These are phyloP conservation scores for Hyaloperonospora brassicae DNA, from an alignment of 352 stramenopile species.

Conservation along the genomic window DNA sequence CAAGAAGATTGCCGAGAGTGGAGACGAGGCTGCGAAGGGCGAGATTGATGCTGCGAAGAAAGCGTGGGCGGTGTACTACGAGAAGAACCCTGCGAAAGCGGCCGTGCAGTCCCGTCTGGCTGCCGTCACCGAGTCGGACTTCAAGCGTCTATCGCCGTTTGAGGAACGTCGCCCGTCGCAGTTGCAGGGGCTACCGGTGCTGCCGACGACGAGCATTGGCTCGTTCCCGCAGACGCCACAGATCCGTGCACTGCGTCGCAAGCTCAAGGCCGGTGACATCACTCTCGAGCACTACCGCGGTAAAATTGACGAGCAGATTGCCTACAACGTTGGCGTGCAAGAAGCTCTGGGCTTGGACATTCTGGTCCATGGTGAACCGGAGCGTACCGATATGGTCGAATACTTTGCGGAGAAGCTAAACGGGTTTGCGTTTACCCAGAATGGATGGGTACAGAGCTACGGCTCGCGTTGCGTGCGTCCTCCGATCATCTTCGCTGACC, in stretches of 20 bases:
- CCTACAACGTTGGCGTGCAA: slow-evolving; percentile 87
- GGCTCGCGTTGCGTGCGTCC: slow-evolving; percentile 88
- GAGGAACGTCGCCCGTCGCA: slow-evolving; percentile 63
- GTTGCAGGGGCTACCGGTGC: slow-evolving; percentile 55
- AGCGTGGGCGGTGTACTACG: slow-evolving; percentile 62
- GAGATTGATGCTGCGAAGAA: slow-evolving; percentile 58
- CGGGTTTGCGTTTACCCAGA: slow-evolving; percentile 87
- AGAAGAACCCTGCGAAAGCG: slow-evolving; percentile 75
- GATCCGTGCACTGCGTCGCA: slow-evolving; percentile 70
- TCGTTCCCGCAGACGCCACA: slow-evolving; percentile 91
- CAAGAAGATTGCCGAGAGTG: slow-evolving; percentile 59
- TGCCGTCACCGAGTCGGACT: slow-evolving; percentile 61
- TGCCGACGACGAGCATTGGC: slow-evolving; percentile 91
- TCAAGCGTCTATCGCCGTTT: slow-evolving; percentile 78
- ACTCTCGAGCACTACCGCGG: slow-evolving; percentile 63
- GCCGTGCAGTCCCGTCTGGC: slow-evolving; percentile 50
- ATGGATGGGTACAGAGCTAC: slow-evolving; percentile 93
- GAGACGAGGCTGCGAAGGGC: slow-evolving; percentile 40
- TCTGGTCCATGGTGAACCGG: slow-evolving; percentile 89
- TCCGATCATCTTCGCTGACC: slow-evolving; percentile 87
- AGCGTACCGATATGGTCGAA: slow-evolving; percentile 93
- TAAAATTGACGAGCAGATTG: slow-evolving; percentile 90
- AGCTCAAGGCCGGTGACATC: slow-evolving; percentile 81
- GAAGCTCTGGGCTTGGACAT: slow-evolving; percentile 89
- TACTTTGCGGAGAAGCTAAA: slow-evolving; percentile 92